Evolutionary conservation across 225 moss, liverwort and hornwort species (phyloP).

Genomic region (Rhytidiadelphus loreus): DNA sequence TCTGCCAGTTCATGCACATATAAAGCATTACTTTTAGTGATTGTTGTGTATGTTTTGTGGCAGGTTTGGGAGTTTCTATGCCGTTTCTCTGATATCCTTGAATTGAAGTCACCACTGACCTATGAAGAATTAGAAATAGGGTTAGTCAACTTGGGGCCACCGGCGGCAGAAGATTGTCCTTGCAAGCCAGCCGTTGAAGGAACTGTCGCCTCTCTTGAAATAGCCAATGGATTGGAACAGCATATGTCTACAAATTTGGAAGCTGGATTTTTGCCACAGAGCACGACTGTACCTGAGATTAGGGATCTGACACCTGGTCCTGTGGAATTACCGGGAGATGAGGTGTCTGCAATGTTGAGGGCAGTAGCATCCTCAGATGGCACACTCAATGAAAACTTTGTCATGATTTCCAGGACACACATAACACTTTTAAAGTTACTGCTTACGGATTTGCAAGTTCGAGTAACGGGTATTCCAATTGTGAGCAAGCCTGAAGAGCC

Average conservation of each 20-base stretch:
- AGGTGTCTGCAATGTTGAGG: conserved; percentile 6
- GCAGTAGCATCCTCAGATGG: conserved; percentile 39
- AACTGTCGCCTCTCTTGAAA: neutral
- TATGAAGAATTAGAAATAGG: conserved; percentile 82
- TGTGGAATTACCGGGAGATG: neutral
- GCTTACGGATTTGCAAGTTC: conserved; percentile 67
- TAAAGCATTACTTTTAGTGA: neutral
- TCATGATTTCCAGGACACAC: conserved; percentile 52
- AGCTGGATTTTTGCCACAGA: neutral
- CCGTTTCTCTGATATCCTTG: conserved; percentile 75
- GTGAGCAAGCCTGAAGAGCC: conserved; percentile 65
- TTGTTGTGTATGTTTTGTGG: conserved; percentile 9
- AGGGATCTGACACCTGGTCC: neutral
- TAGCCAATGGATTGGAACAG: conserved; percentile 3
- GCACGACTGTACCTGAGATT: neutral
- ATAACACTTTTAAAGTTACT: conserved; percentile 66
- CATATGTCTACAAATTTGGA: neutral
- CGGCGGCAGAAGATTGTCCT: conserved; percentile 4
- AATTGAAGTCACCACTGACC: conserved; percentile 39
- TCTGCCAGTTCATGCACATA: neutral
- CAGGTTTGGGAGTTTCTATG: conserved; percentile 98
- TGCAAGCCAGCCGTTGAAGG: conserved; percentile 2
- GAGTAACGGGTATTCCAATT: conserved; percentile 51
- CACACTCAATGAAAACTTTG: conserved; percentile 35
- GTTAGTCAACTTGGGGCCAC: conserved; percentile 47